Base-by-base conservation (phyloP, 257 asterid genomes). In the Henckelia pumila region DNA sequence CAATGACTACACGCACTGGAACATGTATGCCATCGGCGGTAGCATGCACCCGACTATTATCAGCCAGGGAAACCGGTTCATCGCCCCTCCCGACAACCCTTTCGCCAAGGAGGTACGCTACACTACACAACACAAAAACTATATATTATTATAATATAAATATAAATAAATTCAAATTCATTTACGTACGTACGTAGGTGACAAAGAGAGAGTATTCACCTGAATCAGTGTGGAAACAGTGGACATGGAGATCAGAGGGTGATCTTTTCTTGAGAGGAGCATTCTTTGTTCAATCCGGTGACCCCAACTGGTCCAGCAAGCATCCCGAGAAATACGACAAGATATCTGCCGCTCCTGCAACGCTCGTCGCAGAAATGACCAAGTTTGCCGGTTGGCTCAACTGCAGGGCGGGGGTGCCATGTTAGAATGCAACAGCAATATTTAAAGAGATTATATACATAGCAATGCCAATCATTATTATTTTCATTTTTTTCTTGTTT, bases 221-320 rank as follows among this genome's bases (percentile, higher is more conserved):
- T 0, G 81, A 80, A 40, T 59, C 74, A 8, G 82, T 57, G 21
- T 87, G 89, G 95, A 74, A 19, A 67, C 58, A 72, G 6, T 87
- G 95, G 91, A 77, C 82, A 66, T 87, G 95, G 91, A 71, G 79
- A 17, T 76, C 88, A 19, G 80, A 80, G 33, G 86, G 80, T 19
- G 91, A 85, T 72, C 24, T 76, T 2, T 83, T 75, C 75, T 4
- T 75, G 73, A 78, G 78, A 33, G 91, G 88, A 8, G 89, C 95
- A 3, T 80, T 33, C 40, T 87, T 87, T 61, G 40, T 78, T 0
- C 56, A 74, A 56, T 76, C 89, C 2, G 91, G 91, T 1, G 87
- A 76, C 58, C 70, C 62, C 7, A 47, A 68, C 17, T 80, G 75
- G 73, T 16, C 55, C 0, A 75, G 61, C 64, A 76, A 80, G 6